phyloP scores from a whole-genome alignment of 306 rosid genomes.

The Castanopsis chinensis region DNA sequence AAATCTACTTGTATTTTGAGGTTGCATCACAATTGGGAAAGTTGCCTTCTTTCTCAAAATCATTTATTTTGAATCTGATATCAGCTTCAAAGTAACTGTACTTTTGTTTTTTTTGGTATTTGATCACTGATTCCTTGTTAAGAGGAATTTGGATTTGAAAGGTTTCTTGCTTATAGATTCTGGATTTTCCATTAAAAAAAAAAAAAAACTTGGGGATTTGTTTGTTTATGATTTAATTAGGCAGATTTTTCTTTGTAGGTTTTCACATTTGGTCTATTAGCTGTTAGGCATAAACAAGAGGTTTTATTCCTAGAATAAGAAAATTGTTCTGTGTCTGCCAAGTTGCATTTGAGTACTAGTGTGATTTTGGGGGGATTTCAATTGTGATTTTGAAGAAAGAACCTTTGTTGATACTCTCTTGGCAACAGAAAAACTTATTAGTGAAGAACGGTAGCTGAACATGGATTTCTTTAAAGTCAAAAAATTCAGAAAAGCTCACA shows the following conservation, averaged over 20 bases:
- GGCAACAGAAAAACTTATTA: neutral
- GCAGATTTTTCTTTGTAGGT: neutral
- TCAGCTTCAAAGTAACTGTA: neutral
- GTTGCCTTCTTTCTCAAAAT: neutral
- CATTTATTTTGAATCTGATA: neutral
- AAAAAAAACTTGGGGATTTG: neutral
- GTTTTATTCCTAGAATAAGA: neutral
- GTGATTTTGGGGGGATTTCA: slow-evolving; percentile 19
- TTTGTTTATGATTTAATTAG: neutral
- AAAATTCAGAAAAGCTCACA: slow-evolving; percentile 66
- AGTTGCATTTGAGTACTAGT: slow-evolving; percentile 15
- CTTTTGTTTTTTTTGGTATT: neutral
- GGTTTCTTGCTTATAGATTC: slow-evolving; percentile 8
- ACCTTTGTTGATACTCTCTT: neutral
- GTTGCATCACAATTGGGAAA: neutral
- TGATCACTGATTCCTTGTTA: slow-evolving; percentile 27
- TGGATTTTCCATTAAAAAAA: neutral
- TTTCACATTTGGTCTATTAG: neutral
- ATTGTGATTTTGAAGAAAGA: slow-evolving; percentile 23
- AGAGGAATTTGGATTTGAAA: slow-evolving; percentile 12
- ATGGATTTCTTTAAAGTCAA: slow-evolving; percentile 77
- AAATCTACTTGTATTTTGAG: neutral
- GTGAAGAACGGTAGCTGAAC: slow-evolving; percentile 16
- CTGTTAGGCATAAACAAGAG: neutral
- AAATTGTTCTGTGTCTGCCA: neutral